Evolutionary conservation across 495 filamentous ascomycete species (phyloP), one percentile per base, ranked within the genome.

Genomic region (Pseudotulostoma volvatum): DNA sequence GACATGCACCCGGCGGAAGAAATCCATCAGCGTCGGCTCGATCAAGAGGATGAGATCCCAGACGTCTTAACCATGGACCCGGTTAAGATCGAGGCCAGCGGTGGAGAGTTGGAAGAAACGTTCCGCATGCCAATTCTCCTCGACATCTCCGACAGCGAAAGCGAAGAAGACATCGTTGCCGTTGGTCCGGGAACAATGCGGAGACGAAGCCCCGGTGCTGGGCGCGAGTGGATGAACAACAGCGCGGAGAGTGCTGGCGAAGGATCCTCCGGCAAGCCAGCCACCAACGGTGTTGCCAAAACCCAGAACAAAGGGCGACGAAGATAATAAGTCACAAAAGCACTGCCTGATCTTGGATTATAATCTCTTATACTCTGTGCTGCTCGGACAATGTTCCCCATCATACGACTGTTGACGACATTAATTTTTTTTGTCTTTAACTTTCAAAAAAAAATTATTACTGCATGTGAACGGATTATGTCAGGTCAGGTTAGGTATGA

Each of bases 1-100:
- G 90, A 99, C 51, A 88, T 96, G 40, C 88, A 95, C 48, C 87
- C 87, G 0, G 79, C 86, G 17, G 87, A 93, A 52, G 90, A 96
- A 55, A 80, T 95, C 13, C 82, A 92, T 48, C 92, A 93, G 54
- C 77, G 86, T 11, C 70, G 84, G 18, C 63, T 95, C 3, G 85
- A 95, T 51, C 63, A 77, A 33, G 90, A 99, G 54, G 86, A 93
- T 51, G 82, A 88, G 44, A 75, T 79, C 35, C 76, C 94, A 1
- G 92, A 99, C 50, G 84, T 90, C 0, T 56, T 94, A 32, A 84
- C 79, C 0, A 61, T 83, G 33, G 79, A 84, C 37, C 68, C 71
- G 11, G 63, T 67, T 9, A 79, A 81, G 42, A 70, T 61, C 8
- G 63, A 69, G 20, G 38, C 35, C 4, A 56, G 57, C 7, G 57